Conservation (phyloP, 345 rosid species). For the Atalantia buxifolia region DNA sequence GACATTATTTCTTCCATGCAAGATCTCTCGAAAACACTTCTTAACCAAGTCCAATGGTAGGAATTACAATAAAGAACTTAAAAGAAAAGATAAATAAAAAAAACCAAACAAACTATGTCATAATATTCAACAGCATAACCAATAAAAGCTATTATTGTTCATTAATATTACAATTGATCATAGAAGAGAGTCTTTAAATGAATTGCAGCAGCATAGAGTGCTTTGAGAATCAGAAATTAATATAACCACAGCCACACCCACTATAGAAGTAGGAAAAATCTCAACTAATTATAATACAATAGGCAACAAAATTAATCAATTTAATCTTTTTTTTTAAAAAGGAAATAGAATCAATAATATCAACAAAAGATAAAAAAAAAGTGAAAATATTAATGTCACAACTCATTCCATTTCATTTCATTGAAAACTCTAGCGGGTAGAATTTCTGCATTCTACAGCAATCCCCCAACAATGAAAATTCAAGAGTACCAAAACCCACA, state of each 20-base stretch:
- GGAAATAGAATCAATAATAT: neutral
- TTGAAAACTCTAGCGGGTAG: neutral
- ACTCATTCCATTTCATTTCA: neutral
- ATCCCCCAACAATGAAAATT: neutral
- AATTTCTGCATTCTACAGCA: neutral
- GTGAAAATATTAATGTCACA: neutral
- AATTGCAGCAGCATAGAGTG: neutral
- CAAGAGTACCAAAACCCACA: neutral
- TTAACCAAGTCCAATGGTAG: neutral
- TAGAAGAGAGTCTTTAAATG: neutral
- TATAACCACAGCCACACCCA: neutral
- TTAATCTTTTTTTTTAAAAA: neutral
- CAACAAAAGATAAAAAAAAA: neutral
- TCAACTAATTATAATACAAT: neutral
- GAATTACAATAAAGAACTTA: neutral
- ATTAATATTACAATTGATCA: neutral
- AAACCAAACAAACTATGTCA: neutral
- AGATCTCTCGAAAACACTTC: neutral
- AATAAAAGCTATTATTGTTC: neutral
- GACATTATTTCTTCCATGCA: neutral
- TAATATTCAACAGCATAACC: neutral
- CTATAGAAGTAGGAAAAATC: neutral
- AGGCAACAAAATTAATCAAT: neutral
- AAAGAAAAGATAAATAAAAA: neutral
- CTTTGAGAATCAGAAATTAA: neutral